Evolutionary conservation across 2,329 filamentous ascomycete genomes (phyloP), one percentile per base, ranked within the genome.

Genomic region (Hypomyces rosellus): DNA sequence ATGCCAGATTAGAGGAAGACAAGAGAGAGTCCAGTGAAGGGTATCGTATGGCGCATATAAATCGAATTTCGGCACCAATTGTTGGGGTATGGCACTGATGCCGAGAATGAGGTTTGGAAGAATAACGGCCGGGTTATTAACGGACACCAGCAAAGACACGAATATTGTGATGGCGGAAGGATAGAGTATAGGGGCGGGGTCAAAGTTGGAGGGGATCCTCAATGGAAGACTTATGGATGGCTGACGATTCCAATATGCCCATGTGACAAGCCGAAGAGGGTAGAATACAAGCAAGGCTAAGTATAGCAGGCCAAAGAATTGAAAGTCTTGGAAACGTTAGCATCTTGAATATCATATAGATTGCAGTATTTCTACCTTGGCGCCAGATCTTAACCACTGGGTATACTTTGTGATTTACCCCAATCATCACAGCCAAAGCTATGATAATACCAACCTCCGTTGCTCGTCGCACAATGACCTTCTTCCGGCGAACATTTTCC

Each of bases 141-240:
- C 74, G 7, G 84, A 81, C 39, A 96, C 75, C 9, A 91, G 84
- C 4, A 93, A 72, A 1, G 90, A 84, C 25, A 93, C 85, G 42
- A 91, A 75, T 14, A 91, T 69, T 1, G 91, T 89, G 30, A 96
- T 75, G 2, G 84, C 69, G 5, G 86, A 78, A 15, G 92, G 92
- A 64, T 96, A 97, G 51, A 96, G 69, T n/a, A 96, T 75, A 11
- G 91, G 89, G 6, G 92, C 92, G 3, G 90, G 91, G 62, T 97
- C 92, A 67, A 96, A 95, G n/a, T 80, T 77, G 4, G 82, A 72
- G 1, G 90, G 89, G 36, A 96, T 73, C 30, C 64, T 63, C 34
- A 84, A 60, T 1, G 73, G 70, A 30, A 74, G 57, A 51, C 55
- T 59, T 25, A 55, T 66, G n/a, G 66, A 66, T 3, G 74, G 66